Base-by-base conservation (phyloP, 352 stramenopile genomes). In the Globisporangium camurandrum region DNA sequence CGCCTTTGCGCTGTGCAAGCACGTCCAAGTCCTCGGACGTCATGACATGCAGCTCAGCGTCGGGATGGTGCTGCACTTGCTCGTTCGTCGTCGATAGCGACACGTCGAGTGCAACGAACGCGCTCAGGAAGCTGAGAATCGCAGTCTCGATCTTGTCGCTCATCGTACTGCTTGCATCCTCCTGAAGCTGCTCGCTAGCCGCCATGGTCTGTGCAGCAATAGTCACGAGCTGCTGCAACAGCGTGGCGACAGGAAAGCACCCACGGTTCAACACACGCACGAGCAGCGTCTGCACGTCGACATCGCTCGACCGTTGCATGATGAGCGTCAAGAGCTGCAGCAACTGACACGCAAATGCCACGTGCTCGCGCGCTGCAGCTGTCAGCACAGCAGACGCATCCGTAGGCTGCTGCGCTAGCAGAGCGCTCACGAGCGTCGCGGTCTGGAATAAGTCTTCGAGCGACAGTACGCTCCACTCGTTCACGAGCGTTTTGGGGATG, bases 1-100 rank as follows among this genome's bases (percentile, higher is more conserved):
- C 64, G 40, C 64, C 71, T 58, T 80, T 83, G 3, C 75, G 57
- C 41, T 86, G 71, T 45, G 84, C 71, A n/a, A 80, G 64, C 5
- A 61, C 51, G 30, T 81, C 72, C 19, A 61, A 47, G 39, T 86
- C 75, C 31, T 75, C 61, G 26, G 59, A 34, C 33, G 55, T 47
- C 11, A 31, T 34, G 3, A 12, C 14, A n/a, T 14, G 20, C 47
- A 10, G 6, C 31, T 16, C 9, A 1, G 14, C 22, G 3, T 36
- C 49, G 14, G 43, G 26, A 11, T n/a, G 39, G 12, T 22, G 30
- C 12, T 45, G 30, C 14, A 12, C 30, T 8, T 24, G 27, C 2
- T 53, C 34, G 24, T 42, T 63, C 46, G 43, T 48, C 1, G 57
- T 23, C 3, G 69, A 55, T 12, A 77, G 46, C 4, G 46, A 54